These are phyloP conservation scores for Fonsecaea multimorphosa DNA, from an alignment of 2,329 filamentous ascomycete genomes.

Conservation along the genomic window DNA sequence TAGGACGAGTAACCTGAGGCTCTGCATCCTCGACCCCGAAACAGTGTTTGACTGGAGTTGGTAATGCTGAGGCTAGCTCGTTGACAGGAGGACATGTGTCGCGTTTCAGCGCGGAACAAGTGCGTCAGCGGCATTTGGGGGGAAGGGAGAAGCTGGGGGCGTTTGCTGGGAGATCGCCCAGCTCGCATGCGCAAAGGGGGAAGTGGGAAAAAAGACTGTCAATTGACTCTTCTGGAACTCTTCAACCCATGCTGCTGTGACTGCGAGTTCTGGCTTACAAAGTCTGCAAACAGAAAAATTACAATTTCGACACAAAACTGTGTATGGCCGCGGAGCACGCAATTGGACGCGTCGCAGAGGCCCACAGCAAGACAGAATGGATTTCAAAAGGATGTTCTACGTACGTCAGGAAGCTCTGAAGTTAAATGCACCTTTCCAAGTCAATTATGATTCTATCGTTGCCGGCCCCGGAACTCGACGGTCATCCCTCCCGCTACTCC, in stretches of 20 bases:
- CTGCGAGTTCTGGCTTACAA: background rate
- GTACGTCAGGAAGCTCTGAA: background rate
- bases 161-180: background rate
- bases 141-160: slow-evolving; percentile 3
- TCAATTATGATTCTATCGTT: background rate
- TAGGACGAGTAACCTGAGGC: slow-evolving; percentile 13
- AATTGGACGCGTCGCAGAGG: slow-evolving; percentile 14
- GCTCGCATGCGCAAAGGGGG: slow-evolving; percentile 4
- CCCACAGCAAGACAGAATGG: background rate
- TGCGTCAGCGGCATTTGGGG: slow-evolving; percentile 38
- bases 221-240: background rate
- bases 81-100: slow-evolving; percentile 33
- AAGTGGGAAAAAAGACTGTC: slow-evolving; percentile 4
- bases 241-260: slow-evolving; percentile 27
- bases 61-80: slow-evolving; percentile 14
- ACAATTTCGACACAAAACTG: background rate
- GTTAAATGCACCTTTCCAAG: too few species aligned
- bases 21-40: slow-evolving; percentile 21
- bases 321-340: background rate
- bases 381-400: slow-evolving; percentile 7
- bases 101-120: slow-evolving; percentile 35
- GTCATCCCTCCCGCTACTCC: background rate
- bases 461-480: background rate
- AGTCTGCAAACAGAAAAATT: background rate
- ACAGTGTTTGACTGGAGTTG: slow-evolving; percentile 12